Evolutionary conservation across 2,329 filamentous ascomycete genomes (phyloP).

Genomic region (Penicillium hesseltinei): DNA sequence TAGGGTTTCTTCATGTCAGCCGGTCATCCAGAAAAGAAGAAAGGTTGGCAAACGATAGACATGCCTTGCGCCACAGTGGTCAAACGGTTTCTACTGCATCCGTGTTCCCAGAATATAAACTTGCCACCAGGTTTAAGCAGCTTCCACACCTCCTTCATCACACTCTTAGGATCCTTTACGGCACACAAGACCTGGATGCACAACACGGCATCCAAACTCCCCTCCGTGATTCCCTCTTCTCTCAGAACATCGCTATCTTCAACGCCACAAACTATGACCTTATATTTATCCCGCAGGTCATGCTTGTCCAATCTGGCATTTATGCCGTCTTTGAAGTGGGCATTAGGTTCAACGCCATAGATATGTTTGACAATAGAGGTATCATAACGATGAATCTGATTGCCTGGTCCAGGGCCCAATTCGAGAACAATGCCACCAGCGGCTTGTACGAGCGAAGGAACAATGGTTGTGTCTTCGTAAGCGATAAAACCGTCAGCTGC

Average conservation of each 20-base stretch:
- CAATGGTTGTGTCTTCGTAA: constrained; percentile 35
- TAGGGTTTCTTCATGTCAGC: constrained; percentile 11
- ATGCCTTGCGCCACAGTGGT: constrained; percentile 35
- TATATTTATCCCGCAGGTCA: constrained; percentile 39
- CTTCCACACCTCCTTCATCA: constrained; percentile 36
- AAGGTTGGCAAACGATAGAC: constrained; percentile 25
- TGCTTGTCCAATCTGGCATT: constrained; percentile 29
- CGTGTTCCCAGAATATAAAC: constrained; percentile 51
- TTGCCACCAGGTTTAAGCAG: constrained; percentile 48
- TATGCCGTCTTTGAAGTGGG: constrained; percentile 32
- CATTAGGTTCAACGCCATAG: constrained; percentile 47
- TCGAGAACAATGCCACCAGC: constrained; percentile 44
- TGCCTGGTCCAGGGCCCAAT: constrained; percentile 47
- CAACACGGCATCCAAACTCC: constrained; percentile 41
- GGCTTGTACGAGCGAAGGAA: constrained; percentile 32
- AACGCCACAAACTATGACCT: constrained; percentile 39
- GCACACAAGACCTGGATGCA: constrained; percentile 49
- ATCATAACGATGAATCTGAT: constrained; percentile 44
- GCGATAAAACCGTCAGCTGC: constrained; percentile 31
- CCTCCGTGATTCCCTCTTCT: constrained; percentile 34
- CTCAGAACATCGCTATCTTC: constrained; percentile 42
- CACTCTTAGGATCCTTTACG: constrained; percentile 25
- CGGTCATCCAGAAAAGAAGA: neutral
- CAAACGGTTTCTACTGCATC: constrained; percentile 16
- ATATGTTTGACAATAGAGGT: constrained; percentile 31